Conservation (phyloP, 352 stramenopile species). For the Elongisporangium undulatum region DNA sequence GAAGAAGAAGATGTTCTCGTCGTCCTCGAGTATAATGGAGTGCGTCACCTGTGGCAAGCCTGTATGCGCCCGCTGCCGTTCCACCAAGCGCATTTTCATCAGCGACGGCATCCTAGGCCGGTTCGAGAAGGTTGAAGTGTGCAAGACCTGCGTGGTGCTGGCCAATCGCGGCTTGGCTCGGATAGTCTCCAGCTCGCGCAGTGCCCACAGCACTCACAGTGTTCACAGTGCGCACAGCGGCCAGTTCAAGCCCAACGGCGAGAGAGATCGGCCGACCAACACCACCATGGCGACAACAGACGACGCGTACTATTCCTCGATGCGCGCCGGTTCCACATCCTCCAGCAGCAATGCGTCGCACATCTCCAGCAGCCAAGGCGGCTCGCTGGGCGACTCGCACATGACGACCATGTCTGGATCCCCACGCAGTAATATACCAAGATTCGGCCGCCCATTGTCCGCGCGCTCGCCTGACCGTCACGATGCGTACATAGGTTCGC, state of each 20-base stretch:
- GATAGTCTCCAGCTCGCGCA: neutral
- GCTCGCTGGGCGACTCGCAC: neutral
- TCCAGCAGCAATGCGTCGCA: neutral
- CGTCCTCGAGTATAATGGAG: neutral
- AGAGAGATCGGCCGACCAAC: neutral
- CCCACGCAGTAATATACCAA: neutral
- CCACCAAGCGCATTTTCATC: slow-evolving; percentile 37
- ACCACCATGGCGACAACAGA: neutral
- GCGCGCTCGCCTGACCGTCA: neutral
- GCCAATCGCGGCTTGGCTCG: slow-evolving; percentile 9
- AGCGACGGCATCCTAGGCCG: slow-evolving; percentile 15
- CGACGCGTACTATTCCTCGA: neutral
- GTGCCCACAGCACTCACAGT: neutral
- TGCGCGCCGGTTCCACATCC: neutral
- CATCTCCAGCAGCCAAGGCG: neutral
- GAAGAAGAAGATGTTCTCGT: neutral
- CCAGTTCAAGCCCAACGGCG: neutral
- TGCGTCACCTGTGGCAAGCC: slow-evolving; percentile 15
- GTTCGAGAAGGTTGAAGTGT: slow-evolving; percentile 24
- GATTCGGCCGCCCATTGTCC: neutral
- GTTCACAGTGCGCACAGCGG: neutral
- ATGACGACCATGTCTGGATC: neutral
- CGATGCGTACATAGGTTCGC: neutral
- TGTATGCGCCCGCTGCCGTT: slow-evolving; percentile 35
- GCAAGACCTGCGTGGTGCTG: slow-evolving; percentile 30